Percentiles rank a stretch among this genome's conserved stretches.
Conservation (phyloP, 1,284 basidiomycete species). For the Ganoderma leucocontextum region DNA sequence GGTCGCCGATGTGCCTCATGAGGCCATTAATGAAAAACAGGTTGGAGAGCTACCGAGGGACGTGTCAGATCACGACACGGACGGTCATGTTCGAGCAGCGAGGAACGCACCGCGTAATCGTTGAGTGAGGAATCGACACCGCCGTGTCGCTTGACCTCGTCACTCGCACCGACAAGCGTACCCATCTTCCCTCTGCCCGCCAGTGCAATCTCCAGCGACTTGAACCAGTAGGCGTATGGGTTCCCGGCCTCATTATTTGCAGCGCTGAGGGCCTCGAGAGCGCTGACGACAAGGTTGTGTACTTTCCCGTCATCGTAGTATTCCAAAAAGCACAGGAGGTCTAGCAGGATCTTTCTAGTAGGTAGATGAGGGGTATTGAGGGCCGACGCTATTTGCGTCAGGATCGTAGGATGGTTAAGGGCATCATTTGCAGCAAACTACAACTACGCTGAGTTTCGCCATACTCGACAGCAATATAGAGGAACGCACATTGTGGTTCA, state of each 20-base stretch:
- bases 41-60: constrained; percentile 63
- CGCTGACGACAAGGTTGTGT: constrained; percentile 65
- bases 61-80: background rate
- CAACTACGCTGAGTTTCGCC: background rate
- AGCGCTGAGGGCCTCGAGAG: constrained; percentile 71
- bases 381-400: constrained; percentile 86
- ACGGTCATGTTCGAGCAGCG: background rate
- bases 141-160: constrained; percentile 76
- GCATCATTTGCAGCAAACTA: constrained; percentile 84
- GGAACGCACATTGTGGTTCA: constrained; percentile 76
- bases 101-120: constrained; percentile 80
- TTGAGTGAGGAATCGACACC: constrained; percentile 74
- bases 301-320: constrained; percentile 65
- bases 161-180: constrained; percentile 92
- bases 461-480: background rate
- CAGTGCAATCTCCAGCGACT: constrained; percentile 80
- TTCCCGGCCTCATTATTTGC: constrained; percentile 64
- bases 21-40: constrained; percentile 77
- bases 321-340: constrained; percentile 76
- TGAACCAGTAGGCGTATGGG: constrained; percentile 92
- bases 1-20: constrained; percentile 70
- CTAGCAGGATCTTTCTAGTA: constrained; percentile 84
- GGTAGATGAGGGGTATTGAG: constrained; percentile 86
- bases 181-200: constrained; percentile 95
- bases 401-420: constrained; percentile 78